A percentile compares a stretch with the other conserved stretches of the same genome.
Evolutionary conservation across 2,329 filamentous ascomycete species (phyloP).

Genomic region (Nemania bipapillata): DNA sequence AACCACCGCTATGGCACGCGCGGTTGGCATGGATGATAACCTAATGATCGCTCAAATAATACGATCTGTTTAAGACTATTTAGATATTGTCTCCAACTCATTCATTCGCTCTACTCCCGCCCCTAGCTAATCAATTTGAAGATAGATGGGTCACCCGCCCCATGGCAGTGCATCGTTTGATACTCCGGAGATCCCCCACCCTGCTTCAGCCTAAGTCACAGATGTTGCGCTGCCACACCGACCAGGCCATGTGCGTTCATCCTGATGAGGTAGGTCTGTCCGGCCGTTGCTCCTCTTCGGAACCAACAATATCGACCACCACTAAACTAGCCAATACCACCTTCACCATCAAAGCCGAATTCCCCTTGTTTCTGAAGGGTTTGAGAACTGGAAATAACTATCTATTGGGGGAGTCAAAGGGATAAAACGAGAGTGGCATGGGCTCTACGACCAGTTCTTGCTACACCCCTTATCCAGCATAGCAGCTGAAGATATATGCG

Average conservation of each 20-base stretch:
- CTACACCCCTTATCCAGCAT: conserved; percentile 6
- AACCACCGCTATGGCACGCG: background rate
- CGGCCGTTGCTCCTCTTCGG: background rate
- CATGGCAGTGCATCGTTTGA: conserved; percentile 26
- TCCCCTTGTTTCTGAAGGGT: conserved; percentile 38
- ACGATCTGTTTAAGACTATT: background rate
- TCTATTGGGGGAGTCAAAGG: conserved; percentile 17
- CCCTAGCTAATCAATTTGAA: conserved; percentile 5
- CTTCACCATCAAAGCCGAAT: conserved; percentile 3
- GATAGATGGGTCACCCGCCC: background rate
- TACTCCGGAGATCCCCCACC: conserved; percentile 23
- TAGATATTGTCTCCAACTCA: background rate
- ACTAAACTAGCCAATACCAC: conserved; percentile 22
- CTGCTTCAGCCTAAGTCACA: conserved; percentile 32
- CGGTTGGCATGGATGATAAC: background rate
- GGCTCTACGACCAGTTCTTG: conserved; percentile 2
- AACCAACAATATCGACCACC: background rate
- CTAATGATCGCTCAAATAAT: background rate
- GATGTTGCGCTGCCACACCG: conserved; percentile 7
- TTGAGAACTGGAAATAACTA: conserved; percentile 27
- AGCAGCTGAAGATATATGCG: conserved; percentile 3
- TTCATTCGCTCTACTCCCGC: background rate
- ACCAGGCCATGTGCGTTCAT: background rate
- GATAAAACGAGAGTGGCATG: conserved; percentile 21
- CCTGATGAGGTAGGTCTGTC: conserved; percentile 6